Base-by-base conservation (phyloP, 2,329 filamentous ascomycete species). In the Shiraia bambusicola region DNA sequence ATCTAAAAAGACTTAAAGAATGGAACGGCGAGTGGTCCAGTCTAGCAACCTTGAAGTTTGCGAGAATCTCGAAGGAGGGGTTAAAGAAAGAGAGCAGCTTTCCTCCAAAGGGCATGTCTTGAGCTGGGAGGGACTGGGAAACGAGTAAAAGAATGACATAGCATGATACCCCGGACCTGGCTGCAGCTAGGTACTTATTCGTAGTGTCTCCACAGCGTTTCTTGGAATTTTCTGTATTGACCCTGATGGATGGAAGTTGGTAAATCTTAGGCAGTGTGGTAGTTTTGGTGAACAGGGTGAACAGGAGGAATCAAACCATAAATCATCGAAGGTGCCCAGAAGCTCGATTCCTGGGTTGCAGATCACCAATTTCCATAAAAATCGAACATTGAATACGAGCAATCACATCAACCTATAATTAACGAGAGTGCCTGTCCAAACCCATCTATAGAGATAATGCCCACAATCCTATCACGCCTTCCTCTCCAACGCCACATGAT, bases 11-110 rank as follows among this genome's bases (percentile, higher is more conserved):
- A 52, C 69, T 97, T 28, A 78, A 81, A 49, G 75, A 77, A 15
- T 97, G 90, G 88, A 86, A 89, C 51, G 87, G 87, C 3, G 80
- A 87, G 17, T 97, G 92, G 92, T 78, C 87, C 7, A 85, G 86
- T 57, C 76, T 96, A 49, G 81, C 83, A 25, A 84, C 79, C 7
- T 67, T 96, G 53, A 81, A 83, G 45, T 97, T 91, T 77, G 76
- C 89, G 47, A 83, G 88, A 47, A 74, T 96, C 41, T 79, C 79
- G 4, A 81, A 77, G 42, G 75, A 79, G 22, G 88, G 88, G 3
- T 72, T 68, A 10, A 77, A 83, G 49, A 79, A 82, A 58, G 72
- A 82, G n/a, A 86, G 87, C 16, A 85, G 76, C 47, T 95, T 95
- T 61, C 92, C 91, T 14, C 89, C 89, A 0, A 72, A 74, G 40